Base-by-base conservation (phyloP, 2,329 filamentous ascomycete genomes). In the Microascus cirrosus region DNA sequence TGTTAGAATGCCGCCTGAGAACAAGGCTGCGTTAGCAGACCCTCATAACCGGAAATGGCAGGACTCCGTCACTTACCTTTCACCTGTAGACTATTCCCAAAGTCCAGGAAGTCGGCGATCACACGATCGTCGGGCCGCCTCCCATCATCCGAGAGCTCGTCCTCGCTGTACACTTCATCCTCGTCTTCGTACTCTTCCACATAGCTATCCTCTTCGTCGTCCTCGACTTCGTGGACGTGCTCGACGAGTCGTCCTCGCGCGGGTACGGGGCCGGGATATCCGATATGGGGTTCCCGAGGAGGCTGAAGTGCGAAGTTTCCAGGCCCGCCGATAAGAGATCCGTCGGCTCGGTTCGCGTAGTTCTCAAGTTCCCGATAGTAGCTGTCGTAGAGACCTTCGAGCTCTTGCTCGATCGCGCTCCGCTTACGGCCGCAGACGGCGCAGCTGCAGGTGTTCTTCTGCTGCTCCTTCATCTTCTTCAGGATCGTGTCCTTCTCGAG, bases 401-500 rank as follows among this genome's bases (percentile, higher is more conserved):
- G 79, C 72, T 99, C 94, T 73, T 99, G 94, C 73, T 99, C 94
- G 64, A 99, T 99, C 45, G 94, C 94, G 13, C 89, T 96, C 57
- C 94, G 85, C 76, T 99, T 99, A 63, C 94, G 84, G 57, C 94
- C 94, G 71, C 94, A 99, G 48, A 99, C 93, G 4, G 91, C 95
- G 73, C 94, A 99, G 70, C 92, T 96, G 77, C 94, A 99, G 2
- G 93, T 97, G 71, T 97, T 92, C 73, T 97, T 97, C 72, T 99
- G 94, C 72, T 99, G 94, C 72, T 99, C 94, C 78, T 99, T 99
- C 94, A 99, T 99, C 78, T 99, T 99, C 68, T 90, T 91, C 59
- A 99, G 76, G 0, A 99, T 94, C 8, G 94, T 93, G 72, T 99
- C 93, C 74, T 99, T 99, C 73, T 99, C 94, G 34, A 99, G 93